phyloP scores from a whole-genome alignment of 1,284 basidiomycete genomes.

The Ustilago cynodontis region DNA sequence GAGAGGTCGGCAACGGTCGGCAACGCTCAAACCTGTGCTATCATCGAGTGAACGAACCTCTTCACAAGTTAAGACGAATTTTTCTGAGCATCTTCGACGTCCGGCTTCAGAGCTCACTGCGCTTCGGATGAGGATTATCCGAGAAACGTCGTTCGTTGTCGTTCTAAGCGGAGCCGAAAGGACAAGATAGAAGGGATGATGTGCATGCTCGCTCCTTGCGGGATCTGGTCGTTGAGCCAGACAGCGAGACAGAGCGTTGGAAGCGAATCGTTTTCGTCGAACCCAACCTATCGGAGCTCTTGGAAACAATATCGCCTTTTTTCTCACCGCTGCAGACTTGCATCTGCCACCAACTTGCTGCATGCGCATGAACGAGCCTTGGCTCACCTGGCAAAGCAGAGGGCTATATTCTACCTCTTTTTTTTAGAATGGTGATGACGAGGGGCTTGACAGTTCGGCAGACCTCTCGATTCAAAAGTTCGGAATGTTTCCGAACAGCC shows the following conservation, averaged over 20 bases:
- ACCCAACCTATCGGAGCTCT: constrained; percentile 1
- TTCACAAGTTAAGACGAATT: no score
- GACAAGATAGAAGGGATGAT: no score
- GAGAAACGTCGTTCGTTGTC: no score
- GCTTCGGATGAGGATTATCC: no score
- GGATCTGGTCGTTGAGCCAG: constrained; percentile 1
- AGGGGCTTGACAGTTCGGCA: neutral
- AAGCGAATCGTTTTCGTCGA: neutral
- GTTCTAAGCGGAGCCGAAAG: no score
- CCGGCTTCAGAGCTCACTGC: no score
- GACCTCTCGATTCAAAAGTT: neutral
- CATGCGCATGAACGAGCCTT: constrained; percentile 1
- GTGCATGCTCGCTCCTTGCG: constrained; percentile 6
- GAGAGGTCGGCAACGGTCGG: no score
- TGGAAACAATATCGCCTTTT: neutral
- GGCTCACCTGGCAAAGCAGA: neutral
- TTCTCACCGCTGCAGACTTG: neutral
- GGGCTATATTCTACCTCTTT: neutral
- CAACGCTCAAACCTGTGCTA: no score
- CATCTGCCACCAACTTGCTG: neutral
- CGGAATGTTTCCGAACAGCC: neutral
- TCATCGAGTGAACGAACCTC: no score
- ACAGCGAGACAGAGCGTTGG: neutral
- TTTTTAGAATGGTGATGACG: no score
- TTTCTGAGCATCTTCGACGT: no score